These are phyloP conservation scores for Ogataea sp. DNA, from an alignment of 805 yeast genomes.

Conservation along the genomic window DNA sequence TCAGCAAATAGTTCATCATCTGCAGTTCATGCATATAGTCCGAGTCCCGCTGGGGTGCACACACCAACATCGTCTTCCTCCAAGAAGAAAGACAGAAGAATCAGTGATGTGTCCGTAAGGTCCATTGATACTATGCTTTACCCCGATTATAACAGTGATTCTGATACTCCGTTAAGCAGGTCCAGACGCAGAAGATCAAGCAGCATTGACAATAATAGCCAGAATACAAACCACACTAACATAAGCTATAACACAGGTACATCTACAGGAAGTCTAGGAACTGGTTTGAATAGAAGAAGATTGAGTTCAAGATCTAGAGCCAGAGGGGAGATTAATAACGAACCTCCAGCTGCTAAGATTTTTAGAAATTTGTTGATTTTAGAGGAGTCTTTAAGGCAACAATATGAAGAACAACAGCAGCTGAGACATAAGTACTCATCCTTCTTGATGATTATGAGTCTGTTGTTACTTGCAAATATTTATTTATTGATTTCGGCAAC, in stretches of 20 bases:
- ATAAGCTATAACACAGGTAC: neutral
- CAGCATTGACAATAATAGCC: neutral
- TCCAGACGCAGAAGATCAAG: neutral
- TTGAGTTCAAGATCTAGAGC: conserved; percentile 2
- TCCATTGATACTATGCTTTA: conserved; percentile 10
- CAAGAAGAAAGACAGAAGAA: conserved; percentile 8
- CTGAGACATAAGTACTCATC: conserved; percentile 55
- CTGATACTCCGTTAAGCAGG: conserved; percentile 14
- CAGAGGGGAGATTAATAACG: conserved; percentile 1
- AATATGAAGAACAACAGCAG: conserved; percentile 62
- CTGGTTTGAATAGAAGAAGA: conserved; percentile 5
- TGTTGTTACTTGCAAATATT: conserved; percentile 26
- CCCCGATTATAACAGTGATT: conserved; percentile 9
- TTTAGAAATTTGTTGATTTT: conserved; percentile 74
- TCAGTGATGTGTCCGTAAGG: conserved; percentile 20
- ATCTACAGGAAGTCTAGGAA: conserved; percentile 1
- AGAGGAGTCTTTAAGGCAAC: conserved; percentile 81
- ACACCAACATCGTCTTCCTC: neutral
- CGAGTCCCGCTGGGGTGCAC: too few species aligned
- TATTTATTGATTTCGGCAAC: conserved; percentile 25
- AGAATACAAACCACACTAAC: too few species aligned
- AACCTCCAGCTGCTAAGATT: conserved; percentile 56
- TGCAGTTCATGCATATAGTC: too few species aligned
- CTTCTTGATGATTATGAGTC: conserved; percentile 37
- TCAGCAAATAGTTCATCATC: neutral